These are phyloP conservation scores for Leccinum pellstonianum DNA, from an alignment of 768 basidiomycete genomes.

Conservation along the genomic window DNA sequence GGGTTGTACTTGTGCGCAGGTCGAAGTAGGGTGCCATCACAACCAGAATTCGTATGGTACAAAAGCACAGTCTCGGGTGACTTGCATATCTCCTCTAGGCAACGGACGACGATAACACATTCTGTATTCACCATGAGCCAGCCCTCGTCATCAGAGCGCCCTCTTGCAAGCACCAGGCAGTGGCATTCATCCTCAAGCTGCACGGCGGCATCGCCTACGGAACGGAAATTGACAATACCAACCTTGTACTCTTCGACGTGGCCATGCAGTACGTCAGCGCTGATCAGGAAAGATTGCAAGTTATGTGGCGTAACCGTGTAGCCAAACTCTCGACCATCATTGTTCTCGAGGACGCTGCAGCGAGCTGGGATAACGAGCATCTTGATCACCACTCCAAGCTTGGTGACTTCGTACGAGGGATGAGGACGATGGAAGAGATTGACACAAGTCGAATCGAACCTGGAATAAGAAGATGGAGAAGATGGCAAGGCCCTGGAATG, in stretches of 20 bases:
- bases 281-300: slow-evolving; percentile 9
- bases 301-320: slow-evolving; percentile 8
- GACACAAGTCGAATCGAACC: slow-evolving; percentile 1
- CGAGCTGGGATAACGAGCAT: slow-evolving; percentile 11
- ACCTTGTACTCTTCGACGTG: slow-evolving; percentile 8
- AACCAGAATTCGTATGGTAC: slow-evolving; percentile 3
- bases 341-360: slow-evolving; percentile 13
- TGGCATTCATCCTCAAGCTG: slow-evolving; percentile 8
- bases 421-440: slow-evolving; percentile 4
- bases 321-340: slow-evolving; percentile 10
- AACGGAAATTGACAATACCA: slow-evolving; percentile 12
- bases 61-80: slow-evolving; percentile 5
- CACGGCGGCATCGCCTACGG: neutral
- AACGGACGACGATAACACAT: slow-evolving; percentile 14
- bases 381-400: slow-evolving; percentile 14
- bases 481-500: slow-evolving; percentile 13
- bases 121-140: slow-evolving; percentile 19
- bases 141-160: slow-evolving; percentile 9
- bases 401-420: slow-evolving; percentile 15
- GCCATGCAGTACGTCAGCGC: slow-evolving; percentile 1
- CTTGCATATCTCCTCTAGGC: slow-evolving; percentile 6
- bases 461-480: slow-evolving; percentile 11
- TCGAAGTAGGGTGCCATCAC: neutral
- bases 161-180: slow-evolving; percentile 9
- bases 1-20: slow-evolving; percentile 5